A percentile compares a stretch with the other conserved stretches of the same genome.
phyloP scores from a whole-genome alignment of 108 stramenopile genomes.

The Cyclotella kingstonii region DNA sequence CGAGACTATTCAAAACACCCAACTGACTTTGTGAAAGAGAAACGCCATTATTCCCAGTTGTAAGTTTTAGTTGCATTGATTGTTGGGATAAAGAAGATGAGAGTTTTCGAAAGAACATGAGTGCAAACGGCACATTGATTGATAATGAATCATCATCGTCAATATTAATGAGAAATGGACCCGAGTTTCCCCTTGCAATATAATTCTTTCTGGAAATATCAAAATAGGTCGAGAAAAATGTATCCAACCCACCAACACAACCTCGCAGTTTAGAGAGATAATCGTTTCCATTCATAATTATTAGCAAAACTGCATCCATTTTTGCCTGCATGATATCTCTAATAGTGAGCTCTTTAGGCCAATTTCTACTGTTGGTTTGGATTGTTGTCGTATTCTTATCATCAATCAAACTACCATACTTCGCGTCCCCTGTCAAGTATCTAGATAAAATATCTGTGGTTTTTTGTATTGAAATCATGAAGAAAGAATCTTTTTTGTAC shows the following conservation, averaged over 20 bases:
- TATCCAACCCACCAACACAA: conserved; percentile 47
- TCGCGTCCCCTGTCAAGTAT: conserved; percentile 29
- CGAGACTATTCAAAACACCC: conserved; percentile 52
- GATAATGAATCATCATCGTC: conserved; percentile 60
- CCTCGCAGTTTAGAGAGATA: conserved; percentile 80
- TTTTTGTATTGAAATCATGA: conserved; percentile 67
- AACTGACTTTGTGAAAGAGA: conserved; percentile 21
- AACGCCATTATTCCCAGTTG: conserved; percentile 2
- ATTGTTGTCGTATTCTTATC: neutral
- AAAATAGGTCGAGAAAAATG: conserved; percentile 49
- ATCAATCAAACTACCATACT: conserved; percentile 15
- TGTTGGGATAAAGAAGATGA: neutral
- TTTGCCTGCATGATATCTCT: conserved; percentile 40
- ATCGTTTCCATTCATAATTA: conserved; percentile 90
- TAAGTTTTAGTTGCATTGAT: too few relatives aligned
- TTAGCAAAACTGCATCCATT: conserved; percentile 69
- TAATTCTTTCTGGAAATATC: conserved; percentile 25
- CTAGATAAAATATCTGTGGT: conserved; percentile 53
- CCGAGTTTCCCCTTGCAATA: neutral
- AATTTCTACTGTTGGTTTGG: neutral
- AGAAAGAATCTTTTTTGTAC: conserved; percentile 23
- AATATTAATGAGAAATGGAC: conserved; percentile 53
- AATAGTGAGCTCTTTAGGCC: conserved; percentile 17
- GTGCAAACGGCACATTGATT: conserved; percentile 65
- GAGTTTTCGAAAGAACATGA: conserved; percentile 58